Conservation (phyloP, 73 alveolate genomes). For the Blepharisma stoltei region DNA sequence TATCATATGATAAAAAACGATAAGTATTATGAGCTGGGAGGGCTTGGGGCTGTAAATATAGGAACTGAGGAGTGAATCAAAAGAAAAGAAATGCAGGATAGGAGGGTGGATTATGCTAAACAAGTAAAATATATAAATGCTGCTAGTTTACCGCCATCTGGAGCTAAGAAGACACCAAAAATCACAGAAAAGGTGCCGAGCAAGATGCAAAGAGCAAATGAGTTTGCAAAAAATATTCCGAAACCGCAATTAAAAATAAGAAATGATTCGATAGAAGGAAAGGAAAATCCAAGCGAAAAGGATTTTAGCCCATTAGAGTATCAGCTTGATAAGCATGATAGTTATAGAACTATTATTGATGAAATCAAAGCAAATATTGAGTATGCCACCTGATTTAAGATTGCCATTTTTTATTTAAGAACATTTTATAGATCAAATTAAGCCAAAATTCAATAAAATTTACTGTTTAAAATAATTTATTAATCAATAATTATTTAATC, state of each 20-base stretch:
- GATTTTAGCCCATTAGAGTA: too few species aligned
- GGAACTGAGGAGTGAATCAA: constrained; percentile 13
- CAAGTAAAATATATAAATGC: constrained; percentile 16
- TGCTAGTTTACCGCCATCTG: background rate
- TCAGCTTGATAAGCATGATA: too few species aligned
- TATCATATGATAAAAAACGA: background rate
- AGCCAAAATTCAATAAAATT: too few species aligned
- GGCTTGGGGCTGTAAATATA: constrained; percentile 17
- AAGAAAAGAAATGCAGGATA: background rate
- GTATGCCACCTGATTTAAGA: too few species aligned
- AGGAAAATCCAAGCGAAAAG: too few species aligned
- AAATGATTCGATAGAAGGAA: too few species aligned
- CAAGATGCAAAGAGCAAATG: background rate
- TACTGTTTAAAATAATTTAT: too few species aligned
- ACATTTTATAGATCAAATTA: too few species aligned
- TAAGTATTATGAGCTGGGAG: constrained; percentile 17
- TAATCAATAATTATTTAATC: too few species aligned
- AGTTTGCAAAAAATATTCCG: constrained; percentile 4
- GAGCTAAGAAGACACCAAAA: background rate
- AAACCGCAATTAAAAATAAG: constrained; percentile 12
- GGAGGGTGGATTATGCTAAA: constrained; percentile 6
- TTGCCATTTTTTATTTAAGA: too few species aligned
- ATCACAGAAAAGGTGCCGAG: background rate
- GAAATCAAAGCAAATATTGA: too few species aligned
- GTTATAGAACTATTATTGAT: too few species aligned